Percentiles rank a stretch among this genome's conserved stretches.
phyloP scores from a whole-genome alignment of 1,139 yeast genomes.

The Magnusiomyces magnusii region DNA sequence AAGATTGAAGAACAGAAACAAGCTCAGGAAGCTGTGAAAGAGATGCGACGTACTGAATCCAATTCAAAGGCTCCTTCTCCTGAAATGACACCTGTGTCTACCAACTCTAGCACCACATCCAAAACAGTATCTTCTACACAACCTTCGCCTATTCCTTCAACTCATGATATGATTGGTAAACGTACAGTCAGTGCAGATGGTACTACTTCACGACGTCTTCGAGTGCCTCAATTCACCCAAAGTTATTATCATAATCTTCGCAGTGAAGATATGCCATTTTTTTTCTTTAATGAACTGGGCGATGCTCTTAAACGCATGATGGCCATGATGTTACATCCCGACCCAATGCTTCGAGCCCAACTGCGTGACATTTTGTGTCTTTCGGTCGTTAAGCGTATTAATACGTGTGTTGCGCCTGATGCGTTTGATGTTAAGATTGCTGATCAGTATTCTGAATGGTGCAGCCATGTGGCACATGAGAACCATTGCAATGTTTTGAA shows the following conservation, averaged over 20 bases:
- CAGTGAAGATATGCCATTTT: slow-evolving; percentile 55
- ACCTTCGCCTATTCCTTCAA: background rate
- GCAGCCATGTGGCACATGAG: background rate
- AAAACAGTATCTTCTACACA: background rate
- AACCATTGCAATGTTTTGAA: too few relatives aligned
- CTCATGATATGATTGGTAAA: background rate
- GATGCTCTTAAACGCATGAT: slow-evolving; percentile 24
- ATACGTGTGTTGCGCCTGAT: slow-evolving; percentile 1
- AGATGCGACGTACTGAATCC: slow-evolving; percentile 45
- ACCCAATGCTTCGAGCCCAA: slow-evolving; percentile 62
- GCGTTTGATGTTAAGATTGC: background rate
- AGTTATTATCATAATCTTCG: slow-evolving; percentile 3
- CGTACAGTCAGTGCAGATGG: background rate
- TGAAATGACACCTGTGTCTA: background rate
- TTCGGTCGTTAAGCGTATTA: background rate
- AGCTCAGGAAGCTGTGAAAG: slow-evolving; percentile 38
- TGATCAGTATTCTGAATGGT: background rate
- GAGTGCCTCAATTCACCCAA: slow-evolving; percentile 1
- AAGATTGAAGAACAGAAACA: slow-evolving; percentile 60
- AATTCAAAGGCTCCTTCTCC: background rate
- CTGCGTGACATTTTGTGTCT: slow-evolving; percentile 52
- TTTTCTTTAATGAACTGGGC: slow-evolving; percentile 35
- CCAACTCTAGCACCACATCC: background rate
- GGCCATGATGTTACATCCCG: slow-evolving; percentile 55
- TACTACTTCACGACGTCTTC: background rate